A percentile compares a stretch with the other conserved stretches of the same genome.
phyloP scores from a whole-genome alignment of 345 rosid genomes.

The Hypericum perforatum region DNA sequence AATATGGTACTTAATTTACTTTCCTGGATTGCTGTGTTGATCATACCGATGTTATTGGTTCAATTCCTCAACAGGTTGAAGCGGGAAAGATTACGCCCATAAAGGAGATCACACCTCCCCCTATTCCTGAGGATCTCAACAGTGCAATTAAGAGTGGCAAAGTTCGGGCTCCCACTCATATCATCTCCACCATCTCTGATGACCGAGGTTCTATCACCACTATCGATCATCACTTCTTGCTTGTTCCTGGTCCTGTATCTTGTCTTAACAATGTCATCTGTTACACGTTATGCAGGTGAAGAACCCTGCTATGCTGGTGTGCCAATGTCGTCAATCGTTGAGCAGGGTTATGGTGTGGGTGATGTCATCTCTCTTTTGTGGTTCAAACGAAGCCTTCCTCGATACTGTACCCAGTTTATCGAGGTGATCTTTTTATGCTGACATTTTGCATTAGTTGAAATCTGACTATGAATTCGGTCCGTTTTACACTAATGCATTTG shows the following conservation, averaged over 20 bases:
- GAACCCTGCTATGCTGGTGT: constrained; percentile 99
- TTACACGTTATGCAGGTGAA: constrained; percentile 45
- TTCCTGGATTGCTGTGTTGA: background rate
- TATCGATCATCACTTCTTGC: background rate
- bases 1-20: background rate
- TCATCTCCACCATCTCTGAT: constrained; percentile 92
- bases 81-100: constrained; percentile 60
- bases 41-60: constrained; percentile 6
- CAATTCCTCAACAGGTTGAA: constrained; percentile 40
- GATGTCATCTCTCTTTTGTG: constrained; percentile 93
- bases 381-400: constrained; percentile 98
- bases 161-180: constrained; percentile 94
- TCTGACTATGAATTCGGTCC: background rate
- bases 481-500: constrained; percentile 8
- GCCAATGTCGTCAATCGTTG: constrained; percentile 94
- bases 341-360: constrained; percentile 86
- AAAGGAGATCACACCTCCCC: constrained; percentile 80
- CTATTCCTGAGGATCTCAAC: constrained; percentile 93
- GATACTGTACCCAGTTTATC: constrained; percentile 83
- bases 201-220: constrained; percentile 56
- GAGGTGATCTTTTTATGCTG: constrained; percentile 36
- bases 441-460: constrained; percentile 1
- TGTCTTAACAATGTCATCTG: constrained; percentile 7
- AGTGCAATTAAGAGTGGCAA: constrained; percentile 89
- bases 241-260: background rate